These are phyloP conservation scores for Asterophora lycoperdoides DNA, from an alignment of 768 basidiomycete species.

Conservation along the genomic window DNA sequence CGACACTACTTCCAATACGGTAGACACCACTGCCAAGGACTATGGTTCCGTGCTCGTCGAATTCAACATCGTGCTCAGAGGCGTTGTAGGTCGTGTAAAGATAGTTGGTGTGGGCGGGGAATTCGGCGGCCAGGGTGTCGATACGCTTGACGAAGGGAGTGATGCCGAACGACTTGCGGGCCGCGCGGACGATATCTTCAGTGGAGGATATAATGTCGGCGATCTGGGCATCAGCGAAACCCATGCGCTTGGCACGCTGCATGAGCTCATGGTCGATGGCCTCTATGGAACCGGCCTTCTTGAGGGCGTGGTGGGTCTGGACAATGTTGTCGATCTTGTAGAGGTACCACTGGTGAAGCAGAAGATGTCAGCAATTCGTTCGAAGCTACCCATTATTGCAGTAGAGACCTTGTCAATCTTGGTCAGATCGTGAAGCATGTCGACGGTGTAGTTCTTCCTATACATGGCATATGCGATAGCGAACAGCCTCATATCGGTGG, in stretches of 20 bases:
- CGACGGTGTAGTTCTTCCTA: constrained; percentile 86
- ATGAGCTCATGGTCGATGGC: constrained; percentile 73
- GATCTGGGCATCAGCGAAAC: constrained; percentile 93
- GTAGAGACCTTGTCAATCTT: constrained; percentile 89
- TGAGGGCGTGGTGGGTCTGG: constrained; percentile 73
- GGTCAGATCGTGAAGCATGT: constrained; percentile 86
- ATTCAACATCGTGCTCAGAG: constrained; percentile 90
- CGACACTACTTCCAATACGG: constrained; percentile 96
- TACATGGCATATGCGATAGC: constrained; percentile 98
- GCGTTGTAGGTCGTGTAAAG: constrained; percentile 99
- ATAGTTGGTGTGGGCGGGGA: constrained; percentile 98
- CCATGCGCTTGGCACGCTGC: constrained; percentile 86
- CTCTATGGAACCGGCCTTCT: constrained; percentile 64
- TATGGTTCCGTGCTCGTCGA: constrained; percentile 98
- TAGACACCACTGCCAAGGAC: constrained; percentile 98
- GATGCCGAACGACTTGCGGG: constrained; percentile 82
- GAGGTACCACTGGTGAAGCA: constrained; percentile 77
- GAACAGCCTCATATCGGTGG: constrained; percentile 95
- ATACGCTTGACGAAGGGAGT: constrained; percentile 99
- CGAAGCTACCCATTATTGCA: not conserved
- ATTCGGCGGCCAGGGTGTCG: constrained; percentile 98
- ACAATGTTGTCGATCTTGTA: constrained; percentile 99
- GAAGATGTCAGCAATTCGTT: not conserved
- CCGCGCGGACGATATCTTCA: constrained; percentile 76
- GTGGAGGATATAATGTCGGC: constrained; percentile 70